Percentiles rank a stretch among this genome's conserved stretches.
These are phyloP conservation scores for Lactarius tabidus DNA, from an alignment of 768 basidiomycete species.

Conservation along the genomic window DNA sequence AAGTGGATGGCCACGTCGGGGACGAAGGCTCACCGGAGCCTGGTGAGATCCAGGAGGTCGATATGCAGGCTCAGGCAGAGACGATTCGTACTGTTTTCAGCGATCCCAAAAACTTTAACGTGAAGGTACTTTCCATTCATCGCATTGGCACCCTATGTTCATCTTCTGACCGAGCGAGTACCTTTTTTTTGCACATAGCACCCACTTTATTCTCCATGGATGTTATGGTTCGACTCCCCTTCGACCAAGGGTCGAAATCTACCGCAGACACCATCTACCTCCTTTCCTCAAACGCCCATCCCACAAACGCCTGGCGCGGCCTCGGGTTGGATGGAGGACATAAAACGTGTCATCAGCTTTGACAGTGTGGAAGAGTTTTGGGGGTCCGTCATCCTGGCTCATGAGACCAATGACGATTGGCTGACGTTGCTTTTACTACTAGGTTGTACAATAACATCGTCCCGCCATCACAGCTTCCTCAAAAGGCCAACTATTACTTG, in stretches of 20 bases:
- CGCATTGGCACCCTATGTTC: neutral
- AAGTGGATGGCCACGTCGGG: constrained; percentile 34
- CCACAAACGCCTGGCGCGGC: constrained; percentile 75
- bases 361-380: constrained; percentile 99
- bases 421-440: constrained; percentile 26
- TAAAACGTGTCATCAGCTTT: constrained; percentile 93
- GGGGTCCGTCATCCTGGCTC: constrained; percentile 60
- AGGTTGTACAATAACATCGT: constrained; percentile 97
- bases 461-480: constrained; percentile 86
- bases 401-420: constrained; percentile 2
- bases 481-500: constrained; percentile 98
- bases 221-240: constrained; percentile 97
- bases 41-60: constrained; percentile 83
- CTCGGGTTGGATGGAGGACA: constrained; percentile 98
- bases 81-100: constrained; percentile 90
- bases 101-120: constrained; percentile 90
- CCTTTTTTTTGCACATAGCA: constrained; percentile 50
- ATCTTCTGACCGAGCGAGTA: neutral
- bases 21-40: constrained; percentile 48
- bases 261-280: constrained; percentile 76
- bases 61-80: constrained; percentile 80
- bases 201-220: constrained; percentile 92
- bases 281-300: constrained; percentile 71
- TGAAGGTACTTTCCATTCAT: constrained; percentile 65
- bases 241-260: constrained; percentile 86